Conservation (phyloP, 139 green algal species). For the Edaphochlamys debaryana region DNA sequence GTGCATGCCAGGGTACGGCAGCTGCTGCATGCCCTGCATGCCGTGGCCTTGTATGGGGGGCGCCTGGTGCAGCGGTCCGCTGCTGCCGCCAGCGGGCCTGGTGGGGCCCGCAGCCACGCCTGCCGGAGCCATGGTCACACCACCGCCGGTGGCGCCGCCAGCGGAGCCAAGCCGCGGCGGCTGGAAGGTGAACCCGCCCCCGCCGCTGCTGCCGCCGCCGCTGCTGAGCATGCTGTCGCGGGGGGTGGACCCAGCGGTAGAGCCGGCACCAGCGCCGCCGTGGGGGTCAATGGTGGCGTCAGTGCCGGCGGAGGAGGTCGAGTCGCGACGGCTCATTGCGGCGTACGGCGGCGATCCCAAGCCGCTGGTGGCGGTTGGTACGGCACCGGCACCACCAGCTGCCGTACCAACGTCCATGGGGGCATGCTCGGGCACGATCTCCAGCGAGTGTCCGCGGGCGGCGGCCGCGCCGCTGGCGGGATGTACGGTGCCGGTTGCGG, state of each 20-base stretch:
- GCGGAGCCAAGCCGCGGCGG: not conserved
- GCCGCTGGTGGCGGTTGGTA: not conserved
- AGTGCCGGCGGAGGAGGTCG: not conserved
- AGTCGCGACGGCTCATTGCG: not conserved
- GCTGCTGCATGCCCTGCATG: not conserved
- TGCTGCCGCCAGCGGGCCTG: not conserved
- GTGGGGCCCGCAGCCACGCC: no score
- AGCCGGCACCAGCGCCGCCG: not conserved
- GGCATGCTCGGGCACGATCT: not conserved
- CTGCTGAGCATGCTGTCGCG: slow-evolving; percentile 6
- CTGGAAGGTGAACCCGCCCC: slow-evolving; percentile 10
- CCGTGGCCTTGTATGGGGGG: not conserved
- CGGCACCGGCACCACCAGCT: no score
- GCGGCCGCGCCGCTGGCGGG: not conserved
- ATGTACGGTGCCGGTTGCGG: not conserved
- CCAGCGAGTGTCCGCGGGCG: not conserved
- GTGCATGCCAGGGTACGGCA: not conserved
- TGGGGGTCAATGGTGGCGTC: slow-evolving; percentile 21
- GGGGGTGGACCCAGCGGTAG: not conserved
- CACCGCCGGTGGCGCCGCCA: not conserved
- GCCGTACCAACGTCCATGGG: not conserved
- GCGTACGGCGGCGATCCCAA: not conserved
- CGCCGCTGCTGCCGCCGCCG: not conserved
- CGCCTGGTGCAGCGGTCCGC: no score
- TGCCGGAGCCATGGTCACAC: no score